phyloP scores from a whole-genome alignment of 345 rosid genomes.

The Arabis hirsuta region DNA sequence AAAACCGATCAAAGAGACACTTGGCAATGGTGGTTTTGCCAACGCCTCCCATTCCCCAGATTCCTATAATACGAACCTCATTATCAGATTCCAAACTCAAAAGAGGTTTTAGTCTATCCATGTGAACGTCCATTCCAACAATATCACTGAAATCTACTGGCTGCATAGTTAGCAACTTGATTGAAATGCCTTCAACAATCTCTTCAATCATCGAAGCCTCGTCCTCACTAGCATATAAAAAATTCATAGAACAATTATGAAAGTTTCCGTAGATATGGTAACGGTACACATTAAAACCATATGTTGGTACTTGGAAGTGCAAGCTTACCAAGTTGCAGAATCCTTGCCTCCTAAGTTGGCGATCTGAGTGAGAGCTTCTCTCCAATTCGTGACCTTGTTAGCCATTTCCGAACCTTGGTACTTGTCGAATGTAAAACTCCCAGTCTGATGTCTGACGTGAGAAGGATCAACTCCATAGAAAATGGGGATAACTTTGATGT shows the following conservation, averaged over 20 bases:
- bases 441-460: constrained; percentile 7
- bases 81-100: not conserved
- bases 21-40: constrained; percentile 30
- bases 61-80: constrained; percentile 22
- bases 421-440: constrained; percentile 19
- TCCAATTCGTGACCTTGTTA: constrained; percentile 20
- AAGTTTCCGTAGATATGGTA: not conserved
- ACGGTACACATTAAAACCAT: not conserved
- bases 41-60: constrained; percentile 34
- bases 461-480: constrained; percentile 37
- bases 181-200: constrained; percentile 11
- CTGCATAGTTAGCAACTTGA: not conserved
- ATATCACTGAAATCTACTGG: not conserved
- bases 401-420: not conserved
- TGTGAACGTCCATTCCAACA: constrained; percentile 5
- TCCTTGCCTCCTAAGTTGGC: not conserved
- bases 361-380: constrained; percentile 6
- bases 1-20: constrained; percentile 1
- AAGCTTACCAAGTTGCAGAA: constrained; percentile 15
- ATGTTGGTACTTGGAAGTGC: not conserved
- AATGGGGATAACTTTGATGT: constrained; percentile 20
- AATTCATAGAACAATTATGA: not conserved
- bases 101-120: not conserved
- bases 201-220: constrained; percentile 30
- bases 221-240: not conserved